Conservation (phyloP, 176 grass and related monocot genomes). For the Echinochloa phyllopogon region DNA sequence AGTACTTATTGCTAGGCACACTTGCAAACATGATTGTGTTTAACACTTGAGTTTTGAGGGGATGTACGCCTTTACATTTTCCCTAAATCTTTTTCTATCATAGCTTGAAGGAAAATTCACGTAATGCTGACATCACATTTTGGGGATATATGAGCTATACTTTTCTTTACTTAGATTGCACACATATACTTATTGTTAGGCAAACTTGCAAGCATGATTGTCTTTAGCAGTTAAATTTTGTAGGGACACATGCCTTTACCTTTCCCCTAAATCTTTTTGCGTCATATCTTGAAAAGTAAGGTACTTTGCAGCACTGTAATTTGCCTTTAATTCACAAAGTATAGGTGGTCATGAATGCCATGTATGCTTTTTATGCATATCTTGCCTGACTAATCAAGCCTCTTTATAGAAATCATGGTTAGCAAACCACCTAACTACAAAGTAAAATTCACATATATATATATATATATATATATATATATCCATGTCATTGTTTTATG, state of each 20-base stretch:
- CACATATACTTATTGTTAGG: not conserved
- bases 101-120: not conserved
- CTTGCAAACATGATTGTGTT: not conserved
- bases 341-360: not conserved
- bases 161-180: not conserved
- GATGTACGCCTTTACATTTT: not conserved
- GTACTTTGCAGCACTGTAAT: not conserved
- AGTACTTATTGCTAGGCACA: not conserved
- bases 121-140: too few species aligned
- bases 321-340: not conserved
- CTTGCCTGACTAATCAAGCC: not conserved
- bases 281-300: not conserved
- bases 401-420: not conserved
- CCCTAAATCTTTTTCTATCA: not conserved
- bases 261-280: not conserved
- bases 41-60: not conserved
- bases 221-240: not conserved
- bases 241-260: not conserved
- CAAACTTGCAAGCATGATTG: not conserved
- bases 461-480: accelerated
- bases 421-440: not conserved
- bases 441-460: not conserved
- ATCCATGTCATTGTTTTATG: not conserved
- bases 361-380: not conserved
- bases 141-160: too few species aligned